Evolutionary conservation across 192 early-diverging fungal species (phyloP), one percentile per base, ranked within the genome.

Genomic region (Dissophora ornata): DNA sequence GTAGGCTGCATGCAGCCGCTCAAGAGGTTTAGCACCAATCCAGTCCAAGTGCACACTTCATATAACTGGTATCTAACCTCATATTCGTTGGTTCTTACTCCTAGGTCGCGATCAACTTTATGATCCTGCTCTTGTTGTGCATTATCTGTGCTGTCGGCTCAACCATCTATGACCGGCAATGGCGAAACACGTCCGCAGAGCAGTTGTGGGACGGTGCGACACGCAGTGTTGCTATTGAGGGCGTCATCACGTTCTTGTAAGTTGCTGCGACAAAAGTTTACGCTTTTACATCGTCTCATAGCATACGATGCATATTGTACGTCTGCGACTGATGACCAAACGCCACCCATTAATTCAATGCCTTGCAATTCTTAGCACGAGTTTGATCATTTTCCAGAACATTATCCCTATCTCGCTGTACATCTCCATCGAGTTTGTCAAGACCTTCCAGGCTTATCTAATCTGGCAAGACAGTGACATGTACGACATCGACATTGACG

Each of bases 381-480:
- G 88, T 54, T 82, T 98, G 86, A 97, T 98, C 64, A 92, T 96
- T 57, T 94, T 97, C 62, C 96, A 97, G 71, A 94, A 96, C 71
- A 91, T 98, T 60, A 97, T 99, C 47, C 97, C 97, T 1, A 98
- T 99, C 47, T 94, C 96, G 0, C 82, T 99, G 3, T 98, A 97
- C 71, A 92, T 99, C 52, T 95, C 92, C 26, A 90, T 98, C 26
- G 96, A 98, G 80, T 84, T 98, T 58, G 91, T 94, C 49, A 99
- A 98, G 67, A 89, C 91, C 28, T 85, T 92, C 63, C 93, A 94
- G 78, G 95, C 94, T 0, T 93, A 87, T 71, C 95, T 97, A 71
- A 99, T 99, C 68, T 93, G 90, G 81, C 79, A 89, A 62, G 97
- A 99, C 80, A 82, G 90, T 15, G 92, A 94, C 56, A 96, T 99